Evolutionary conservation across 2,329 filamentous ascomycete genomes (phyloP).

Genomic region (Cladosporium sp.): DNA sequence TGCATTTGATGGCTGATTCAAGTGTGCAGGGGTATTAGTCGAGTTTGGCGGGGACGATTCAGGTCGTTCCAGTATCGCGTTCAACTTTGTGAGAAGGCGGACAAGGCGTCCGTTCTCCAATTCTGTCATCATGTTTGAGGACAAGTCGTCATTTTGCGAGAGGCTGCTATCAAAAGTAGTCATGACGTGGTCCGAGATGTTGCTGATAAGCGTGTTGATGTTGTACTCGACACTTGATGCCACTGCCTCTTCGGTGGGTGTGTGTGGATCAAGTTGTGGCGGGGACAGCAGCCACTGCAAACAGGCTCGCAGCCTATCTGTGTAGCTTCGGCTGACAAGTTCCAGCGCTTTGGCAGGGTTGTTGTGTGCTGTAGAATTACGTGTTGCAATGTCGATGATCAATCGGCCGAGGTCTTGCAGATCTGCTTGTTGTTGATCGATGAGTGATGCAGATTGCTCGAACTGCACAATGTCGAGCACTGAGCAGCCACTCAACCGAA

Average conservation of each 20-base stretch:
- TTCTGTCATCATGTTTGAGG: conserved; percentile 68
- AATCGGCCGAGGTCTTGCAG: conserved; percentile 78
- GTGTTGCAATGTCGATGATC: conserved; percentile 72
- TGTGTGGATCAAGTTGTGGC: conserved; percentile 31
- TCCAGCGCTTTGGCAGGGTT: conserved; percentile 71
- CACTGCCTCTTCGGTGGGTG: conserved; percentile 8
- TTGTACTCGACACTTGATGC: conserved; percentile 51
- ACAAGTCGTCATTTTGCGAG: conserved; percentile 73
- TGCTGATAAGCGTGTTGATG: conserved; percentile 73
- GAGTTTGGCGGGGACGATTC: conserved; percentile 61
- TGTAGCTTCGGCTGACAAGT: conserved; percentile 71
- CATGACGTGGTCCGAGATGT: conserved; percentile 73
- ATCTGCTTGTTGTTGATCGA: conserved; percentile 83
- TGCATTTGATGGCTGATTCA: conserved; percentile 30
- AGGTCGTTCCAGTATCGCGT: conserved; percentile 81
- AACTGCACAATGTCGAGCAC: conserved; percentile 86
- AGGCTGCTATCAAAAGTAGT: conserved; percentile 71
- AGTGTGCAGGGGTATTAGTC: conserved; percentile 24
- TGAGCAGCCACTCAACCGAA: conserved; percentile 82
- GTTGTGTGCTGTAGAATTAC: conserved; percentile 42
- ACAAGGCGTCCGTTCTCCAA: conserved; percentile 85
- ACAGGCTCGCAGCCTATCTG: conserved; percentile 70
- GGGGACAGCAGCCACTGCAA: conserved; percentile 77
- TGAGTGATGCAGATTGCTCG: conserved; percentile 63
- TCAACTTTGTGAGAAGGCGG: conserved; percentile 77